phyloP scores from a whole-genome alignment of 1,284 basidiomycete species.

The Ustilago lituana region DNA sequence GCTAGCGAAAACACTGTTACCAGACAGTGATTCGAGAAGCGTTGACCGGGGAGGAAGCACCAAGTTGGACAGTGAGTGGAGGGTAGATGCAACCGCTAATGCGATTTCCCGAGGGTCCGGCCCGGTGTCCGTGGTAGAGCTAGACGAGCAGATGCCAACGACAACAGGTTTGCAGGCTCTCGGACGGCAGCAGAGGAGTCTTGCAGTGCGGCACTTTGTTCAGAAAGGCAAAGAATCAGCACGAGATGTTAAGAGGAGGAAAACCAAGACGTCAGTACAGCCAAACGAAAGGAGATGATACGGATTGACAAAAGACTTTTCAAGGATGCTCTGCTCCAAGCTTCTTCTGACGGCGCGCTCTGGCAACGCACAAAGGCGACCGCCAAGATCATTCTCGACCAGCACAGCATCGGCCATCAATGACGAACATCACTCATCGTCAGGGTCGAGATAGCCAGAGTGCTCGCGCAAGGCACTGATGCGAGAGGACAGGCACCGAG shows the following conservation, averaged over 20 bases:
- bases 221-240: neutral
- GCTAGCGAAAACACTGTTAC: slow-evolving; percentile 18
- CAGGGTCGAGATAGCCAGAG: neutral
- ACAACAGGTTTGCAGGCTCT: neutral
- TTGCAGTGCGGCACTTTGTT: neutral
- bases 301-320: too few relatives aligned
- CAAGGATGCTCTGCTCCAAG: too few relatives aligned
- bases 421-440: neutral
- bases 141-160: neutral
- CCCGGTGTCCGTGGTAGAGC: slow-evolving; percentile 7
- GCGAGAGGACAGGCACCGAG: slow-evolving; percentile 5
- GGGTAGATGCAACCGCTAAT: slow-evolving; percentile 9
- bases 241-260: neutral
- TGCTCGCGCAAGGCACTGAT: neutral
- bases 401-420: neutral
- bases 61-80: neutral
- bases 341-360: too few relatives aligned
- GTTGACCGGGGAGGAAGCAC: slow-evolving; percentile 1
- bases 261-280: slow-evolving; percentile 9
- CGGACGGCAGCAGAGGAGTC: neutral
- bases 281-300: neutral
- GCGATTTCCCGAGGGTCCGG: slow-evolving; percentile 13
- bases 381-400: neutral
- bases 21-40: slow-evolving; percentile 18
- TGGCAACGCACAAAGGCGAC: too few relatives aligned